Evolutionary conservation across 148 eudicot species (phyloP).

Genomic region (Chenopodium quinoa): DNA sequence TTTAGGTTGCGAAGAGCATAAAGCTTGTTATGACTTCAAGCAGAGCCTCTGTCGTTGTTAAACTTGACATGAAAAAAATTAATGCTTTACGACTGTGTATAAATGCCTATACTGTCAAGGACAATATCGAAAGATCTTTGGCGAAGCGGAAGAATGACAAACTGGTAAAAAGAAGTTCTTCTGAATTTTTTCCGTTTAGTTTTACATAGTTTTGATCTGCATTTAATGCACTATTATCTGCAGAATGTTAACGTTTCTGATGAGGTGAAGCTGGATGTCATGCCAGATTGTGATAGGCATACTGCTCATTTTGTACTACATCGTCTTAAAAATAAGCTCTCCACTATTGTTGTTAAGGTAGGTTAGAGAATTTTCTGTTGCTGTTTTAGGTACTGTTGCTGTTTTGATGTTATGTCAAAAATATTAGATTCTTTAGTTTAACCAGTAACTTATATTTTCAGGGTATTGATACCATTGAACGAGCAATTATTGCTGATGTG

Average conservation of each 20-base stretch:
- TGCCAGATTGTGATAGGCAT: constrained; percentile 40
- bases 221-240: constrained; percentile 28
- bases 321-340: constrained; percentile 52
- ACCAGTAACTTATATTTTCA: constrained; percentile 31
- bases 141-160: constrained; percentile 31
- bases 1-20: constrained; percentile 81
- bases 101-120: constrained; percentile 58
- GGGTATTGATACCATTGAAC: constrained; percentile 80
- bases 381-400: background rate
- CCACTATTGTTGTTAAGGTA: constrained; percentile 76
- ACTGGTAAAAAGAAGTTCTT: constrained; percentile 26
- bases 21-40: constrained; percentile 54
- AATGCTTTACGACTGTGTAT: constrained; percentile 51
- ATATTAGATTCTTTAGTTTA: background rate
- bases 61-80: constrained; percentile 62
- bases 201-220: constrained; percentile 7
- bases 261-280: constrained; percentile 50
- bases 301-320: constrained; percentile 70
- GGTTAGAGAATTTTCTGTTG: constrained; percentile 16
- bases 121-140: constrained; percentile 41
- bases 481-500: constrained; percentile 60
- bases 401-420: background rate
- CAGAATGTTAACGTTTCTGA: constrained; percentile 65
- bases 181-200: background rate
- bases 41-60: constrained; percentile 48